Conservation (phyloP, 202 grass and related monocot species). For the Digitaria exilis region DNA sequence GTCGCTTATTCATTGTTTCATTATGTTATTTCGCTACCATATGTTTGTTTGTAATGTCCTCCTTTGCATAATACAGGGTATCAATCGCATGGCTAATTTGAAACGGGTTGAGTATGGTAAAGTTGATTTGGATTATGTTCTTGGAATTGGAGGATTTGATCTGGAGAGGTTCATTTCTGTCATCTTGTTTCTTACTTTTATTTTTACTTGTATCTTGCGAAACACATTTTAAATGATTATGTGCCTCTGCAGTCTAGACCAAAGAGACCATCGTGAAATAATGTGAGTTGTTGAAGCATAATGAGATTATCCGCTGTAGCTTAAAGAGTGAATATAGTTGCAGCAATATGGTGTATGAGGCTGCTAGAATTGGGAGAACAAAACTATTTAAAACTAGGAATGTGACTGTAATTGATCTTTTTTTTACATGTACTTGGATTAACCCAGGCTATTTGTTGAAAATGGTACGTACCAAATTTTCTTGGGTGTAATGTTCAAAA, state of each 20-base stretch:
- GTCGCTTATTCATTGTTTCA: not conserved
- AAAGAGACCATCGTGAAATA: not conserved
- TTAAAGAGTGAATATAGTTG: not conserved
- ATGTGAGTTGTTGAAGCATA: constrained; percentile 15
- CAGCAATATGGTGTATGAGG: not conserved
- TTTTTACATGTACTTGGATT: not conserved
- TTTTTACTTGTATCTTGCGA: not conserved
- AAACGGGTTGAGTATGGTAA: constrained; percentile 84
- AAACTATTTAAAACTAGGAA: constrained; percentile 6
- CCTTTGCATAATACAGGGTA: constrained; percentile 67
- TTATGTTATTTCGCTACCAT: not conserved
- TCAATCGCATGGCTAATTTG: constrained; percentile 94
- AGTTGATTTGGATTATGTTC: constrained; percentile 98
- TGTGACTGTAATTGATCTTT: not conserved
- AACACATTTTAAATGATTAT: not conserved
- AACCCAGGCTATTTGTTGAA: constrained; percentile 4
- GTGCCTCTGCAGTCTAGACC: not conserved
- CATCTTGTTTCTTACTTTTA: not conserved
- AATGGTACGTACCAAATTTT: not conserved
- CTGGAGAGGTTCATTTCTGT: constrained; percentile 81
- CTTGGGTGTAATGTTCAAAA: not conserved
- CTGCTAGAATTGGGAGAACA: not conserved
- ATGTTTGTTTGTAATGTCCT: constrained; percentile 32
- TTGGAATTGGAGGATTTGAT: constrained; percentile 99
- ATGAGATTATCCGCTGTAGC: not conserved